Evolutionary conservation across 108 stramenopile genomes (phyloP), one percentile per base, ranked within the genome.

Genomic region (Fragilariopsis cylindrus): DNA sequence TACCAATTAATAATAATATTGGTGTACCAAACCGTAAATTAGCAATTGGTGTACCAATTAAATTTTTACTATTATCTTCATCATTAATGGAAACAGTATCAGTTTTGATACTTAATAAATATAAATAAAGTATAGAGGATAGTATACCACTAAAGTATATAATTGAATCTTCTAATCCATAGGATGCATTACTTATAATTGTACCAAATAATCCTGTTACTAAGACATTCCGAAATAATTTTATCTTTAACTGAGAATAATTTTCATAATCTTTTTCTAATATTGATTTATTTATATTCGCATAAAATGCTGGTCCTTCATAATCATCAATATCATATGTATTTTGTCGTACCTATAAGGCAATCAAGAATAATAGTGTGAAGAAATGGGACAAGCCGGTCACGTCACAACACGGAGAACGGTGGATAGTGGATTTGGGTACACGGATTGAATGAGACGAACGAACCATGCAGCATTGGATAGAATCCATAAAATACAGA

Each of bases 21-120:
- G 91, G 93, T 64, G 92, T 76, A 4, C 85, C 64, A 57, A 94
- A 94, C 45, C 93, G 81, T 39, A 92, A 56, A 74, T 90, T 91
- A 18, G 86, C 73, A 5, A 90, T 70, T 60, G 78, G 80, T 4
- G 73, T 79, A 8, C 90, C 90, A 30, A 84, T 47, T 66, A 87
- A 83, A n/a, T 83, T 54, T 12, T 52, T 45, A 11, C 43, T 21
- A 48, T 52, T 68, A 48, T 68, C 50, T 7, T 48, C 48, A 1
- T 12, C 18, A 48, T 52, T 68, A 48, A 49, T 72, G 54, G 43
- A n/a, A 7, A 94, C 18, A 13, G 93, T 90, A 76, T 94, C 93
- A 2, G 89, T 94, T 60, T 94, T 94, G 71, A 90, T 57, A 47
- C 82, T 83, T n/a, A 94, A 67, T 48, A 94, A 78, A 60, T 82